Percentiles rank a stretch among this genome's conserved stretches.
Conservation (phyloP, 129 eudicot genomes). For the Tagetes patula region DNA sequence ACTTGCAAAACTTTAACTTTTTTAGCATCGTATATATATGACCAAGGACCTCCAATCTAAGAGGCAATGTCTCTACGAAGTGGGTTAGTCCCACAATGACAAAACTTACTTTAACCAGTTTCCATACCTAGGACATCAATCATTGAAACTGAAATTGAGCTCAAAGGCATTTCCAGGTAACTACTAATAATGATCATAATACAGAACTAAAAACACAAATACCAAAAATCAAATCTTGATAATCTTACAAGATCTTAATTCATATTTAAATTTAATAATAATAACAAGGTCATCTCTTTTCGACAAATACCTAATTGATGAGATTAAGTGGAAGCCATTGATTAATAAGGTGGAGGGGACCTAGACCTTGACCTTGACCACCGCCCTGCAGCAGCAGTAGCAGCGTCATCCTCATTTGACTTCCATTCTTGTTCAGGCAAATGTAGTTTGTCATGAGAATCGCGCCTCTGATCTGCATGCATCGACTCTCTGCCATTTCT, state of each 20-base stretch:
- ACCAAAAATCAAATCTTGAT: too few relatives aligned
- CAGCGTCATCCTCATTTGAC: constrained; percentile 30
- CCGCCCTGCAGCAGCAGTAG: not conserved
- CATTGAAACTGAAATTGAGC: not conserved
- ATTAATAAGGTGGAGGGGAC: constrained; percentile 37
- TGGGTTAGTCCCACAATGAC: too few relatives aligned
- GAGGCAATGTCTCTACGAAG: too few relatives aligned
- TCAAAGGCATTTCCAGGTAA: not conserved
- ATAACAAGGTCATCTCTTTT: too few relatives aligned
- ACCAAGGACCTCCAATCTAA: too few relatives aligned
- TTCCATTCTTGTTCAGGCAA: constrained; percentile 21
- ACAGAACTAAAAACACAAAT: too few relatives aligned
- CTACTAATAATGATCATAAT: not conserved
- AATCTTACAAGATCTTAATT: too few relatives aligned
- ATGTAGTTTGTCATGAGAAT: constrained; percentile 36
- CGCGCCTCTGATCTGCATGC: constrained; percentile 30
- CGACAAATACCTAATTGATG: constrained; percentile 36
- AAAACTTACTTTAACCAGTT: too few relatives aligned
- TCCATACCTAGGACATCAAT: not conserved
- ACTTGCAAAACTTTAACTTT: not conserved
- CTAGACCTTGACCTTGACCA: constrained; percentile 32
- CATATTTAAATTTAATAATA: not conserved
- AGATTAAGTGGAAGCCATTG: constrained; percentile 21
- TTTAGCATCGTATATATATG: too few relatives aligned
- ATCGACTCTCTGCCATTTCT: constrained; percentile 34